These are phyloP conservation scores for Salix koriyanagi DNA, from an alignment of 345 rosid genomes.

Conservation along the genomic window DNA sequence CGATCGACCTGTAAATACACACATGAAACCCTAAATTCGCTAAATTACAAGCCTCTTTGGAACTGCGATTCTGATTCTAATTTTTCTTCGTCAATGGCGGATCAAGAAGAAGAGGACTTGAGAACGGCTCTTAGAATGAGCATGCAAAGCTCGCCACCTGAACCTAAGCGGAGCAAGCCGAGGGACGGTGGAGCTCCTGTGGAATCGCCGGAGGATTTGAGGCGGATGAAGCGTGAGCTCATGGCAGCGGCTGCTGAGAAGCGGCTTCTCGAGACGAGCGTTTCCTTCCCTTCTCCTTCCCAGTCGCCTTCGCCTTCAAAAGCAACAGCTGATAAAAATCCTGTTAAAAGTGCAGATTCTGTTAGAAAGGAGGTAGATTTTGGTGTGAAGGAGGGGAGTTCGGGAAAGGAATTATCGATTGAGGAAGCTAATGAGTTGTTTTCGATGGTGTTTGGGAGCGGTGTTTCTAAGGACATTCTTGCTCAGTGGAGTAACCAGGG, in stretches of 20 bases:
- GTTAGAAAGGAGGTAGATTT: slow-evolving; percentile 25
- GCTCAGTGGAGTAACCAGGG: slow-evolving; percentile 98
- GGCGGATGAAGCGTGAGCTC: slow-evolving; percentile 73
- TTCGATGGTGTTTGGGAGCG: slow-evolving; percentile 64
- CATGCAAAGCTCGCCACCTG: slow-evolving; percentile 86
- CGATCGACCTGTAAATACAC: neutral
- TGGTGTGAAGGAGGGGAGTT: slow-evolving; percentile 23
- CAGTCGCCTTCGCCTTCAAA: slow-evolving; percentile 9
- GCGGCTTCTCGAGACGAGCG: slow-evolving; percentile 48
- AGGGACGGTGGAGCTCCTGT: slow-evolving; percentile 43
- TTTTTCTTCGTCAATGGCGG: slow-evolving; percentile 55
- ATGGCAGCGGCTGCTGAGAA: slow-evolving; percentile 99
- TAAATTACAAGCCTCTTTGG: neutral
- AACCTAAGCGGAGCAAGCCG: slow-evolving; percentile 92
- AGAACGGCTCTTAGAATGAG: slow-evolving; percentile 86
- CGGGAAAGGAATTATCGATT: slow-evolving; percentile 27
- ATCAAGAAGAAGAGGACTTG: slow-evolving; percentile 90
- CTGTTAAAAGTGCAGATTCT: slow-evolving; percentile 16
- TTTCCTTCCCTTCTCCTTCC: neutral
- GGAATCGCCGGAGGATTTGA: slow-evolving; percentile 57
- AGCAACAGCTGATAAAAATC: slow-evolving; percentile 1
- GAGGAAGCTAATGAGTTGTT: slow-evolving; percentile 69
- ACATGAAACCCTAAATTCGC: neutral
- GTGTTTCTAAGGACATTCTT: slow-evolving; percentile 66
- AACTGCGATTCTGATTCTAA: neutral